phyloP scores from a whole-genome alignment of 305 asterid genomes.

The Fraxinus greggii region DNA sequence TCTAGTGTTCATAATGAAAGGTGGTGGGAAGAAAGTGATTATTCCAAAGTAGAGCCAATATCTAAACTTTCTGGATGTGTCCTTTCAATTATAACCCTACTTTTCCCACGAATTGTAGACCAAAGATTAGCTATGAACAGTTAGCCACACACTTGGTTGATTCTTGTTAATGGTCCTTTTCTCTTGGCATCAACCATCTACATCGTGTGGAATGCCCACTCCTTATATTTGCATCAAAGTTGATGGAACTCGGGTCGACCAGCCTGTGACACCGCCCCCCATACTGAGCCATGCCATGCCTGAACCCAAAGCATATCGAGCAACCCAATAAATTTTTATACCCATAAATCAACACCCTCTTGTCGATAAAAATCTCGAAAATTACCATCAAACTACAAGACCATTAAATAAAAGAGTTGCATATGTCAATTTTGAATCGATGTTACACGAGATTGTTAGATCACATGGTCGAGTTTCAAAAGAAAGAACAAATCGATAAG shows the following conservation, averaged over 20 bases:
- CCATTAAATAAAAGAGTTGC: neutral
- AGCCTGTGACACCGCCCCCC: neutral
- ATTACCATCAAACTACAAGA: neutral
- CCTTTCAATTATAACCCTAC: neutral
- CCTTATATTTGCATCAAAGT: neutral
- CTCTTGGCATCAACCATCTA: neutral
- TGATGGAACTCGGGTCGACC: neutral
- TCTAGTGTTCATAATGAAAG: neutral
- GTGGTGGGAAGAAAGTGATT: neutral
- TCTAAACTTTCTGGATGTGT: neutral
- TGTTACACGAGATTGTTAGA: neutral
- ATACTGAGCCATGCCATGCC: neutral
- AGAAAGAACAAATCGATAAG: neutral
- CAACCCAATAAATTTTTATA: neutral
- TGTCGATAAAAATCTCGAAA: neutral
- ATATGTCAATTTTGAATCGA: neutral
- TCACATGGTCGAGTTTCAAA: neutral
- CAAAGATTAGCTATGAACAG: neutral
- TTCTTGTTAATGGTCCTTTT: neutral
- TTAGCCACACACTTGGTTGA: neutral
- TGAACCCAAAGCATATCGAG: neutral
- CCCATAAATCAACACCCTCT: neutral
- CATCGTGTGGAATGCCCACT: neutral
- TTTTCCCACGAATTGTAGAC: neutral
- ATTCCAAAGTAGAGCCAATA: neutral